Evolutionary conservation across 139 green algal species (phyloP).

Genomic region (Choricystis sp.): DNA sequence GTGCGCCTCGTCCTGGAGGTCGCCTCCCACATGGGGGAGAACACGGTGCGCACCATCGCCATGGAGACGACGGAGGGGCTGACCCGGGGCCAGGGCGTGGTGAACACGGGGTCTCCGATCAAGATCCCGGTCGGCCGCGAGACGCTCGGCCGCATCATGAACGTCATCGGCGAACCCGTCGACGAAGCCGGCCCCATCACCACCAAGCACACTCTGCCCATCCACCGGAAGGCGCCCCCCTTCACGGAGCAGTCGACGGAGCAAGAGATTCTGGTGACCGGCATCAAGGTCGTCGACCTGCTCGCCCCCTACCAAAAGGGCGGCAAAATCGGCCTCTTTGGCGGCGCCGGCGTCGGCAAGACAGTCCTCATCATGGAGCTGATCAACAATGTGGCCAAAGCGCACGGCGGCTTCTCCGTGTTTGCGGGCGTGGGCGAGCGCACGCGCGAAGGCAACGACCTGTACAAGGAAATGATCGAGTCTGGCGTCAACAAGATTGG

Average conservation of each 20-base stretch:
- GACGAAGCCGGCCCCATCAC: slow-evolving; percentile 91
- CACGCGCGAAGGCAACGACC: slow-evolving; percentile 97
- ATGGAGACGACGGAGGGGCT: slow-evolving; percentile 98
- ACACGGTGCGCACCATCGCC: slow-evolving; percentile 87
- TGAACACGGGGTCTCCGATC: slow-evolving; percentile 87
- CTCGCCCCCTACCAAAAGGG: slow-evolving; percentile 96
- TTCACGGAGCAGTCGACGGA: slow-evolving; percentile 93
- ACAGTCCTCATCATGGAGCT: slow-evolving; percentile 99
- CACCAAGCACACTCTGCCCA: slow-evolving; percentile 58
- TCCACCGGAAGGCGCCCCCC: slow-evolving; percentile 87
- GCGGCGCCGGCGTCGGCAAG: slow-evolving; percentile 96
- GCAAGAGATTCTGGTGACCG: slow-evolving; percentile 95
- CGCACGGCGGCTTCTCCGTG: slow-evolving; percentile 98
- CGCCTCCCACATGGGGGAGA: slow-evolving; percentile 92
- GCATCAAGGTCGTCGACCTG: slow-evolving; percentile 99
- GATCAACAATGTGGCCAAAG: slow-evolving; percentile 99
- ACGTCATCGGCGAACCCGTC: slow-evolving; percentile 98
- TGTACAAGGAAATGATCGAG: slow-evolving; percentile 99
- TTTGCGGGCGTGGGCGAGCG: slow-evolving; percentile 98
- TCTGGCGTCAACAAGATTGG: slow-evolving; percentile 95
- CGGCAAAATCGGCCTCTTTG: slow-evolving; percentile 99
- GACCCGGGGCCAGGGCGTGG: slow-evolving; percentile 74
- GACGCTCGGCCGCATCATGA: slow-evolving; percentile 97
- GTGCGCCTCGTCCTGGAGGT: slow-evolving; percentile 95
- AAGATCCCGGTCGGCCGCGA: slow-evolving; percentile 88